Evolutionary conservation across 441 rosid genomes (phyloP), one percentile per base, ranked within the genome.

Genomic region (Dalechampia spathulata): DNA sequence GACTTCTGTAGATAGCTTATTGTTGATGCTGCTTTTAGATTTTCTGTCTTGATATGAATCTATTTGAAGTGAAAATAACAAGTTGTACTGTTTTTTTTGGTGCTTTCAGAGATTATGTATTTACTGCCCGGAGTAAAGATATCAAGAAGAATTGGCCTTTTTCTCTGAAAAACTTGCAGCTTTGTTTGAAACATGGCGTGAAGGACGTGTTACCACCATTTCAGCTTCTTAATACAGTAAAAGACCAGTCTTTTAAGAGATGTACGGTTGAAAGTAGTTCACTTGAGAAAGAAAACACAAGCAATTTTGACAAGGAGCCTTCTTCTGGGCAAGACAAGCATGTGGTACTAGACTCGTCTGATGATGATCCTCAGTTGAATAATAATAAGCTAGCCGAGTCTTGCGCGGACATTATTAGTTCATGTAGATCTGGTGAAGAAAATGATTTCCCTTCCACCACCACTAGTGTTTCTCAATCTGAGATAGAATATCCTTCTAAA

Each of bases 91-190:
- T 23, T 25, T 52, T 53, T 54, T 27, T 19, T 65, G 30, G 47
- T 79, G 89, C 4, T 30, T n/a, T 4, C 82, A 93, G 99, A 78
- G 88, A 87, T 79, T 93, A 87, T 89, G 97, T 89, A 60, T 80
- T 68, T 48, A 55, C 70, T 47, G 67, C 82, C 59, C 65, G 99
- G 70, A 79, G 78, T 76, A 85, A 79, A 57, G 88, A 83, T 73
- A 80, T 87, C 77, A 71, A 80, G 70, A 76, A 75, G 65, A 93
- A 74, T 55, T 93, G 99, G 99, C 99, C 99, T n/a, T 90, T 93
- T 65, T 93, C 99, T 22, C 22, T 28, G 54, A 75, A 78, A 60
- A 87, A 71, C 55, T 77, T 93, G 70, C 84, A 83, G 40, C 86
- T 87, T 81, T 83, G 87, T 61, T 65, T 81, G 72, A 81, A 81